Evolutionary conservation across 148 eudicot genomes (phyloP).

Genomic region (Selenicereus undatus): DNA sequence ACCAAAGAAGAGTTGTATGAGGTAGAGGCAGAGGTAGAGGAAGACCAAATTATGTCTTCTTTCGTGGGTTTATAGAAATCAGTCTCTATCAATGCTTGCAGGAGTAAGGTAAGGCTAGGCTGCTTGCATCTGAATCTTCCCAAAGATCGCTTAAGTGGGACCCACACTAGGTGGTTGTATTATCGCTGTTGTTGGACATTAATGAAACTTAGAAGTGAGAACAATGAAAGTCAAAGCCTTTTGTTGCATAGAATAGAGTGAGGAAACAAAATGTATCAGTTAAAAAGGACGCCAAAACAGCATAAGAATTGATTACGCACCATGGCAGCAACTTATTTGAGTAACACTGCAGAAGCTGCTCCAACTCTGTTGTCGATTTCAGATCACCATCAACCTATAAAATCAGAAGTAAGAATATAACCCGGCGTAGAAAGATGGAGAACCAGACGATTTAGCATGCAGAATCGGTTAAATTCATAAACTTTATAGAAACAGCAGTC

Average conservation of each 20-base stretch:
- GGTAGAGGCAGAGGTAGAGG: no score
- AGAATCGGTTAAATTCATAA: background rate
- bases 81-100: no score
- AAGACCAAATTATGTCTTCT: no score
- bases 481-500: background rate
- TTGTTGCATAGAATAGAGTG: background rate
- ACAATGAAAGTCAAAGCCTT: background rate
- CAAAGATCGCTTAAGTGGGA: no score
- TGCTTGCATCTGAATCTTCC: no score
- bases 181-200: no score
- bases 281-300: background rate
- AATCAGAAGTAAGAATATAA: constrained; percentile 13
- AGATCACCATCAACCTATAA: constrained; percentile 51
- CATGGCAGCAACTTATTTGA: constrained; percentile 69
- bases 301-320: constrained; percentile 33
- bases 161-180: no score
- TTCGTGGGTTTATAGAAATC: no score
- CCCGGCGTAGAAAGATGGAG: background rate
- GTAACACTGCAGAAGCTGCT: constrained; percentile 72
- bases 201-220: background rate
- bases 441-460: background rate
- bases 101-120: no score
- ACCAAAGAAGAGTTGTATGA: no score
- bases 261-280: background rate
- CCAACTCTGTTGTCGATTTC: constrained; percentile 28